Base-by-base conservation (phyloP, 805 yeast genomes). In the Wickerhamomyces chambardii region DNA sequence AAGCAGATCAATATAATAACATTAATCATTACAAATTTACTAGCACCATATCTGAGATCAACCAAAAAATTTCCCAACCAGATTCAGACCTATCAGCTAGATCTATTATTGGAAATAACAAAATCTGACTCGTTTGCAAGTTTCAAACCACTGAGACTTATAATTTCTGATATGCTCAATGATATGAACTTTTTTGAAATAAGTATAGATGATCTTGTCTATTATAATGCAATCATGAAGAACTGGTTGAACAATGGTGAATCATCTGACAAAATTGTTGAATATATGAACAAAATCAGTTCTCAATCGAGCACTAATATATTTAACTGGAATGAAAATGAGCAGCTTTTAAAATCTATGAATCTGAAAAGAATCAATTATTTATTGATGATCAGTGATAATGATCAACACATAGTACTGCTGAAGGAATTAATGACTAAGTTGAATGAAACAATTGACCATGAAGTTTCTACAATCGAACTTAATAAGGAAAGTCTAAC, bases 321-420 rank as follows among this genome's bases (percentile, higher is more conserved):
- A 5, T 85, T 84, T 56, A 78, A 72, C 27, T 80, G 89, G 77
- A 79, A 76, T 40, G 86, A 82, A 37, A 72, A 78, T 14, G 92
- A 83, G 45, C 64, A 72, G 12, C 69, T 69, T 27, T 58, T 61
- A 18, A 75, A 75, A 42, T 58, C 67, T 3, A 59, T 62, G 40
- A 72, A 76, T 31, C 50, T 89, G 32, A 70, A 72, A 37, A 68
- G 94, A 35, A 64, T 85, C 1, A 61, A 83, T 0, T 84, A 77
- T 43, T 47, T 92, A 33, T 42, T 84, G 5, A 47, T 83, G 45
- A 64, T 83, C 9, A 73, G 78, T 32, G 80, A 82, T 0, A 61
- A 61, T 14, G 86, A 85, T 47, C 64, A 61, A 27, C 73, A 66
- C 42, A 51, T 71, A 21, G 55, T 66, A 4, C 62, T 73, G 36